Evolutionary conservation across 2,329 filamentous ascomycete genomes (phyloP).

Genomic region (Fusarium longipes): DNA sequence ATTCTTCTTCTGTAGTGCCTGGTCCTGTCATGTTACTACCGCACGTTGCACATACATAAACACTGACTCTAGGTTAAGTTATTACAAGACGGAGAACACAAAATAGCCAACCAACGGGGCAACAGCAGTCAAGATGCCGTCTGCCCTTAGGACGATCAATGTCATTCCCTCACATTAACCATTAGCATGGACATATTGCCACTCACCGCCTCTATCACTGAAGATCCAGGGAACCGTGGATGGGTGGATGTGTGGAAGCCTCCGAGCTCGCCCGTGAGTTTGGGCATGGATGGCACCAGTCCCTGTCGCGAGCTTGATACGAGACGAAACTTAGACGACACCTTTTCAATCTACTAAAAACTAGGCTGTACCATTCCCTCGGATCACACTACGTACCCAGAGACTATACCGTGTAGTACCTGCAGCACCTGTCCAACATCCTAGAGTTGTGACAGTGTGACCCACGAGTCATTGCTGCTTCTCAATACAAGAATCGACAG

Average conservation of each 20-base stretch:
- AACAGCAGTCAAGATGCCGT: background rate
- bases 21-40: constrained; percentile 11
- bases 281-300: background rate
- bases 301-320: constrained; percentile 22
- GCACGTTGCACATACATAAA: background rate
- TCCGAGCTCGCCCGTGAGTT: constrained; percentile 12
- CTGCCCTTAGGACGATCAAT: background rate
- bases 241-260: constrained; percentile 16
- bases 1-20: constrained; percentile 9
- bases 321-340: constrained; percentile 30
- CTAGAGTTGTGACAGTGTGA: background rate
- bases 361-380: constrained; percentile 44
- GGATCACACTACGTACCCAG: constrained; percentile 34
- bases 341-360: constrained; percentile 25
- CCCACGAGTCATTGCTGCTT: background rate
- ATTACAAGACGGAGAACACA: background rate
- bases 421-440: constrained; percentile 3
- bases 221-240: constrained; percentile 7
- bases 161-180: background rate
- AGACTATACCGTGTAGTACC: constrained; percentile 11
- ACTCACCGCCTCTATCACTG: constrained; percentile 13
- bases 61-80: background rate
- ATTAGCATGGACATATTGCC: background rate
- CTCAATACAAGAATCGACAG: background rate
- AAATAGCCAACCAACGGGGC: background rate